Evolutionary conservation across 1,139 yeast species (phyloP), one percentile per base, ranked within the genome.

Genomic region (Pichia kudriavzevii): DNA sequence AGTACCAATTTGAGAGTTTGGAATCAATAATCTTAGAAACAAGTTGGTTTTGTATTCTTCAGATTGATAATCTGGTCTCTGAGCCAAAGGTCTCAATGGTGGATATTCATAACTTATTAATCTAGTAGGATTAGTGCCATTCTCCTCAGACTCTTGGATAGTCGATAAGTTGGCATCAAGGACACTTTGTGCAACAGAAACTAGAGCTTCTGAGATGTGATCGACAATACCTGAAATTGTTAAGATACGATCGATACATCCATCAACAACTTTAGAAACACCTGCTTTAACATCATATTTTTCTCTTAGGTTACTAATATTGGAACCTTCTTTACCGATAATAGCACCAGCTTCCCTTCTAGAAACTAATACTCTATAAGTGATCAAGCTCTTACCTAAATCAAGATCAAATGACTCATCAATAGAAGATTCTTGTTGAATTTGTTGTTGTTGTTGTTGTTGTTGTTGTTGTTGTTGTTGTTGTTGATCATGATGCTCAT

Each of bases 331-430:
- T 50, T 82, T 83, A 31, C 96, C 96, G 51, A 87, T 87, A 44
- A 87, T 75, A 44, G 88, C 82, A 14, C 95, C 95, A 11, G 95
- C 88, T 59, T 87, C 96, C 55, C 81, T 82, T 38, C 93, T 75
- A 10, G 93, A 75, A 16, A 87, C 84, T 29, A 87, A 66, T 2
- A 87, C 73, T 47, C 95, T 68, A 53, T 66, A 70, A 39, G 74
- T 74, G 41, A 73, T 69, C 38, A 72, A 63, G 8, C 64, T 58
- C 22, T 51, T 51, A 14, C 52, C 51, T 10, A 54, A 40, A 30
- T 52, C 52, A 23, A 47, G 48, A 29, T 47, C 46, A 18, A 31
- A 23, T 22, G 21, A 19, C 12, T 11, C 21, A 13, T 34, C 11
- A 26, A 12, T 11, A 20, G 7, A 7, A 28, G 7, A 10, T 15